phyloP scores from a whole-genome alignment of 2,329 filamentous ascomycete genomes.

The Didymella exigua region DNA sequence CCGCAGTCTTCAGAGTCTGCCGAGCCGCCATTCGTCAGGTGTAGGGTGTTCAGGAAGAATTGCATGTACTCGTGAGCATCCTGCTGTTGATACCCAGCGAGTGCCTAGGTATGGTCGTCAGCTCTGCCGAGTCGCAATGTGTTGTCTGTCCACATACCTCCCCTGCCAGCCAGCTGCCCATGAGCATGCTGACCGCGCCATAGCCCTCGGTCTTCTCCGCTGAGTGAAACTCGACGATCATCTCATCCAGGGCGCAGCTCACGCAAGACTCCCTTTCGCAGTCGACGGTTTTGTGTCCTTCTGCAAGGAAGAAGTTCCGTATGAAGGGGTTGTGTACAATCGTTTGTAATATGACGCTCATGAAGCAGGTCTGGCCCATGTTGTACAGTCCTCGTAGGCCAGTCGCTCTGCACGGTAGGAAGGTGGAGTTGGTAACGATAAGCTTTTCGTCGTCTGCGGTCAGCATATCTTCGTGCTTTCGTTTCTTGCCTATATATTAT shows the following conservation, averaged over 20 bases:
- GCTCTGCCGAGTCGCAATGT: background rate
- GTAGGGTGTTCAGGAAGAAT: slow-evolving; percentile 89
- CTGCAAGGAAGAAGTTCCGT: slow-evolving; percentile 87
- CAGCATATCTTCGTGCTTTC: slow-evolving; percentile 73
- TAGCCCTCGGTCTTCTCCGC: slow-evolving; percentile 85
- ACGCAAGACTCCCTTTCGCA: slow-evolving; percentile 67
- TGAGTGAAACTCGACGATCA: slow-evolving; percentile 68
- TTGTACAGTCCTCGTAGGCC: slow-evolving; percentile 94
- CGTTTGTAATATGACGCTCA: slow-evolving; percentile 93
- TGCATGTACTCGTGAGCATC: slow-evolving; percentile 98
- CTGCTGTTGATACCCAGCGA: slow-evolving; percentile 90
- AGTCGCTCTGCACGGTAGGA: slow-evolving; percentile 81
- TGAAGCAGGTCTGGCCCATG: slow-evolving; percentile 97
- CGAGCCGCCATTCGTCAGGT: slow-evolving; percentile 72
- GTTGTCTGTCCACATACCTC: slow-evolving; percentile 52
- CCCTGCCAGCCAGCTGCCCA: slow-evolving; percentile 87
- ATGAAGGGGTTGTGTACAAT: slow-evolving; percentile 93
- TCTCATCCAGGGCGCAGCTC: slow-evolving; percentile 66
- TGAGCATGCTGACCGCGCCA: slow-evolving; percentile 85
- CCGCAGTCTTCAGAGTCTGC: slow-evolving; percentile 62
- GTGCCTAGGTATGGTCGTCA: slow-evolving; percentile 32
- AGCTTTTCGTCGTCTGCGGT: slow-evolving; percentile 72
- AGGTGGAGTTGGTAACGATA: slow-evolving; percentile 76
- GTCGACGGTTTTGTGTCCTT: slow-evolving; percentile 80
- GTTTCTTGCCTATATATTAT: slow-evolving; percentile 62